Evolutionary conservation across 2,329 filamentous ascomycete species (phyloP), one percentile per base, ranked within the genome.

Genomic region (Pochonia chlamydosporia): DNA sequence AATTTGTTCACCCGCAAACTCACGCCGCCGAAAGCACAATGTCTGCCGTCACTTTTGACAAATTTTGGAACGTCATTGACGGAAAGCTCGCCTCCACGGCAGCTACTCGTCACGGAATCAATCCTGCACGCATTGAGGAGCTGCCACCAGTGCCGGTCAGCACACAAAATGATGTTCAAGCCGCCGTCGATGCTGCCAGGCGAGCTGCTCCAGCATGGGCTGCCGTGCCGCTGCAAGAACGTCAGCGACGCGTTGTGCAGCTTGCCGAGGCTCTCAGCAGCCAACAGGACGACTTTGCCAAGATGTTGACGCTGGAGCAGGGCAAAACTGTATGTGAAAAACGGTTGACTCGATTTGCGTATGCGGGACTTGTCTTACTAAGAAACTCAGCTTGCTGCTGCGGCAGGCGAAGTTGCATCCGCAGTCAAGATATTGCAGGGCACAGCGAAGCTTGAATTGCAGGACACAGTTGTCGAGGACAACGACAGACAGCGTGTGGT

Each of bases 21-120:
- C n/a, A n/a, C n/a, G n/a, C n/a, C n/a, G n/a, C n/a, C n/a, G n/a
- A n/a, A n/a, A n/a, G n/a, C n/a, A n/a, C n/a, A n/a, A 24, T 40
- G 20, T 24, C 13, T 8, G 9, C 18, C 37, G 13, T 40, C 13
- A n/a, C 13, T 23, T 40, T 40, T 9, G 37, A 40, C 37, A 73
- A 65, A 39, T 79, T 75, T 58, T 65, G 67, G 49, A 80, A 79
- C 63, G 66, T 76, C 46, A 70, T 79, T 52, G 68, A 76, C 52
- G 75, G 74, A 49, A 40, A 24, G 37, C 20, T 40, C 37, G 37
- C 9, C 10, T 40, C 37, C 18, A 74, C 72, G 1, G 54, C 63
- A 23, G 58, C 67, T 46, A 75, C 69, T 11, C 70, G 73, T 46
- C 68, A 71, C 54, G 66, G 70, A 37, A 63, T 78, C 55, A 78